These are phyloP conservation scores for Candolleomyces eurysporus DNA, from an alignment of 768 basidiomycete species.

Conservation along the genomic window DNA sequence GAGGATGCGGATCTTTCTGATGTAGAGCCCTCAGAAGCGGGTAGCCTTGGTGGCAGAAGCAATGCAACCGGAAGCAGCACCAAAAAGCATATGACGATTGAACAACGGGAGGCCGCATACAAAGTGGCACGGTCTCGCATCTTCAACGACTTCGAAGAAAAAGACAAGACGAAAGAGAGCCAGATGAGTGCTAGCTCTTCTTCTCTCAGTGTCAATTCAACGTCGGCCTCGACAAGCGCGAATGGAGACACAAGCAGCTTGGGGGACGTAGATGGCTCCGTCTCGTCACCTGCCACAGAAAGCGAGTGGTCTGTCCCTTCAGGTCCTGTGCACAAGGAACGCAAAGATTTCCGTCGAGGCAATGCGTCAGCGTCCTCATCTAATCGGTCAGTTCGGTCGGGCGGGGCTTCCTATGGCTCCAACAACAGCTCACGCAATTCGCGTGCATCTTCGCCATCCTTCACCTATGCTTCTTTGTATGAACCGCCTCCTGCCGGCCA, in stretches of 20 bases:
- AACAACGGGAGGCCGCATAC: conserved; percentile 87
- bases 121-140: conserved; percentile 83
- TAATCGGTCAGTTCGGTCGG: conserved; percentile 57
- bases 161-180: conserved; percentile 67
- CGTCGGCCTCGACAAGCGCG: conserved; percentile 53
- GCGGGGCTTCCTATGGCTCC: conserved; percentile 44
- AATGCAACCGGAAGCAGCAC: conserved; percentile 53
- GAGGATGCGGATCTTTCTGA: conserved; percentile 80
- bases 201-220: conserved; percentile 66
- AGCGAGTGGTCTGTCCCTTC: conserved; percentile 71
- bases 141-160: conserved; percentile 81
- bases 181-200: conserved; percentile 79
- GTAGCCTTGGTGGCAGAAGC: conserved; percentile 72
- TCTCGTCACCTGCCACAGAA: conserved; percentile 73
- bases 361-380: conserved; percentile 54
- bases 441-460: conserved; percentile 72
- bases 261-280: conserved; percentile 66
- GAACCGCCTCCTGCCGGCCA: conserved; percentile 49
- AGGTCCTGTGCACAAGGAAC: conserved; percentile 52
- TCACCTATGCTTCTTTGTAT: conserved; percentile 72
- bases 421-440: conserved; percentile 70
- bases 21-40: conserved; percentile 75
- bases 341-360: conserved; percentile 48
- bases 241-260: conserved; percentile 53
- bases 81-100: conserved; percentile 76